Conservation (phyloP, 2,329 filamentous ascomycete genomes). For the Fusarium burgessii region DNA sequence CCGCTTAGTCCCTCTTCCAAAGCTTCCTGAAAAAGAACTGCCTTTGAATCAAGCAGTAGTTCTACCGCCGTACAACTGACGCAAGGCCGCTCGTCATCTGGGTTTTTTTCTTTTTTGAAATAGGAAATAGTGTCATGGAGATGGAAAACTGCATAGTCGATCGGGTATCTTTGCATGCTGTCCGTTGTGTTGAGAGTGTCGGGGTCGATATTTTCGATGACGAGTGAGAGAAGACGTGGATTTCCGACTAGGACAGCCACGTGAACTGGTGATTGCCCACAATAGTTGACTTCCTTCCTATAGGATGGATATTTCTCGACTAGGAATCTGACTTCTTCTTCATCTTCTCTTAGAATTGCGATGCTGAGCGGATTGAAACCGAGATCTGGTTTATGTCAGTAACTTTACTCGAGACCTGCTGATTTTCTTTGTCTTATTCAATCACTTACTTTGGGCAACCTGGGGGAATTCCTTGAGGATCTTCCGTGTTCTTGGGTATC, state of each 20-base stretch:
- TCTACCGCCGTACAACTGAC: background rate
- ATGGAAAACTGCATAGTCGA: background rate
- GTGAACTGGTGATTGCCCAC: background rate
- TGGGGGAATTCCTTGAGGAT: rapidly evolving
- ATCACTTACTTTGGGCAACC: rapidly evolving
- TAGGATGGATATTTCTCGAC: rapidly evolving
- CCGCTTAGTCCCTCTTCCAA: background rate
- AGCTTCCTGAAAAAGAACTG: background rate
- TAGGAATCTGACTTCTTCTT: rapidly evolving
- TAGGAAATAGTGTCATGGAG: no score
- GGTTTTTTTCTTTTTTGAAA: no score
- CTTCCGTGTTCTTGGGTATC: rapidly evolving
- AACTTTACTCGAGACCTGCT: no score
- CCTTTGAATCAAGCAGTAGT: background rate
- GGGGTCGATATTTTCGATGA: rapidly evolving
- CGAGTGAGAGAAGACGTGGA: rapidly evolving
- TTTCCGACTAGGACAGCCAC: background rate
- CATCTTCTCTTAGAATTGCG: rapidly evolving
- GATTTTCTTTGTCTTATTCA: no score
- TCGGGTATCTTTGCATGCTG: background rate
- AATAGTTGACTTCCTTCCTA: rapidly evolving
- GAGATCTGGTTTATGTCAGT: background rate
- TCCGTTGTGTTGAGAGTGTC: rapidly evolving
- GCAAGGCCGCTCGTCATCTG: no score
- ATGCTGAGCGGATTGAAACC: background rate